Percentiles rank a stretch among this genome's conserved stretches.
Evolutionary conservation across 1,284 basidiomycete genomes (phyloP).

Genomic region (Ganoderma resinaceum): DNA sequence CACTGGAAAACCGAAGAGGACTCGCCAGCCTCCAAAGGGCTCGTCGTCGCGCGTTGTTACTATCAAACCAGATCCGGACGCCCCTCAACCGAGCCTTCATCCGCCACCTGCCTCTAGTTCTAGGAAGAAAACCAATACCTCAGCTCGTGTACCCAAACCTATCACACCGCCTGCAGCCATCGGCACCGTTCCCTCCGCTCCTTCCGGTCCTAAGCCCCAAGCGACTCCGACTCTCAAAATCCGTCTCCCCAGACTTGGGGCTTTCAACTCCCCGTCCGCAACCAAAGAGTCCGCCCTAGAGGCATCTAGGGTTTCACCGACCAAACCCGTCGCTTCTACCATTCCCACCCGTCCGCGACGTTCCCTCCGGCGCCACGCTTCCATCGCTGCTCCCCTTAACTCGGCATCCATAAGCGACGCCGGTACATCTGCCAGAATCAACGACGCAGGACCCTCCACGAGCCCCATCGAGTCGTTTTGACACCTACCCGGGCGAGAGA

Average conservation of each 20-base stretch:
- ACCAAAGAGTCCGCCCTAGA: slow-evolving; percentile 8
- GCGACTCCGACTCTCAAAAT: slow-evolving; percentile 60
- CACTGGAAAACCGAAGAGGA: slow-evolving; percentile 23
- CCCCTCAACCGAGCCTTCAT: background rate
- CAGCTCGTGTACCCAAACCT: slow-evolving; percentile 18
- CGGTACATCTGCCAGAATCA: slow-evolving; percentile 18
- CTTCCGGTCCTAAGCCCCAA: slow-evolving; percentile 18
- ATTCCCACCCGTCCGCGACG: slow-evolving; percentile 29
- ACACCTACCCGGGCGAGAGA: slow-evolving; percentile 16
- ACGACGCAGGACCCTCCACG: slow-evolving; percentile 20
- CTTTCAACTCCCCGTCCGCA: slow-evolving; percentile 29
- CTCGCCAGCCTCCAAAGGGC: slow-evolving; percentile 21
- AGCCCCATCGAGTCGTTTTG: slow-evolving; percentile 27
- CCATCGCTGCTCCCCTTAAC: slow-evolving; percentile 30
- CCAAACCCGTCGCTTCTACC: slow-evolving; percentile 13
- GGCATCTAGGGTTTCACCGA: slow-evolving; percentile 21
- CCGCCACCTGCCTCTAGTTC: slow-evolving; percentile 4
- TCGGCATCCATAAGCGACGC: slow-evolving; percentile 31
- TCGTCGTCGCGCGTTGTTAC: background rate
- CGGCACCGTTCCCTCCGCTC: slow-evolving; percentile 13
- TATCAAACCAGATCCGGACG: slow-evolving; percentile 18
- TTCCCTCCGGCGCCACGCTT: slow-evolving; percentile 26
- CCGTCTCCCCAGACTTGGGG: slow-evolving; percentile 56
- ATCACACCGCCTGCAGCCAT: slow-evolving; percentile 23
- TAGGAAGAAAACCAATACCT: slow-evolving; percentile 23